A percentile compares a stretch with the other conserved stretches of the same genome.
Evolutionary conservation across 2,329 filamentous ascomycete species (phyloP).

Genomic region (Ophiognomonia clavigignenti-juglandacearum): DNA sequence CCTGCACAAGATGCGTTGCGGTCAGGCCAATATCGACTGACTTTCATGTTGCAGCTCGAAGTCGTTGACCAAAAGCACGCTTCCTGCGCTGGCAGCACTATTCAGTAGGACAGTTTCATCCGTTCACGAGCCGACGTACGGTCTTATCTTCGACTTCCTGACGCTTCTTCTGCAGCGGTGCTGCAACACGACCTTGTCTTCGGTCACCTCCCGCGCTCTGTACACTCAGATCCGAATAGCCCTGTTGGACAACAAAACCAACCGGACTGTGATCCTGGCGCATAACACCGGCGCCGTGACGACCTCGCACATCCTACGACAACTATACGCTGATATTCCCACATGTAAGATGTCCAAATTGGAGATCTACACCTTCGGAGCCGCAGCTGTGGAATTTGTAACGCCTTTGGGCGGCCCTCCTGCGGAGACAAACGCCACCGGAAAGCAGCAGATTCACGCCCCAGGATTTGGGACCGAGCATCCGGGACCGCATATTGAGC

Average conservation of each 20-base stretch:
- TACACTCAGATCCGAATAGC: constrained; percentile 32
- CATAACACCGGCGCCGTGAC: constrained; percentile 35
- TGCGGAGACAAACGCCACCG: constrained; percentile 14
- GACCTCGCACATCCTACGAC: constrained; percentile 29
- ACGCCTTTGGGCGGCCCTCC: constrained; percentile 26
- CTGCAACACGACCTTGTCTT: constrained; percentile 22
- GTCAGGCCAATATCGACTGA: neutral
- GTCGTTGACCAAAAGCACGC: constrained; percentile 24
- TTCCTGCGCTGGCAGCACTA: constrained; percentile 30
- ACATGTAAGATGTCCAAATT: constrained; percentile 31
- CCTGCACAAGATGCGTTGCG: neutral
- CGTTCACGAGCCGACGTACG: constrained; percentile 45
- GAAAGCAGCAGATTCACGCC: constrained; percentile 13
- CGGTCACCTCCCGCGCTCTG: constrained; percentile 24
- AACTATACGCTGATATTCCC: constrained; percentile 34
- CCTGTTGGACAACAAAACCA: constrained; percentile 27
- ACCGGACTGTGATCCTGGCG: constrained; percentile 32
- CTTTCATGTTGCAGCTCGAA: constrained; percentile 22
- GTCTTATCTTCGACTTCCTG: constrained; percentile 48
- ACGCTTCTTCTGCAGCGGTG: constrained; percentile 28
- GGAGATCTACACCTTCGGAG: constrained; percentile 41
- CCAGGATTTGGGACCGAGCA: constrained; percentile 17
- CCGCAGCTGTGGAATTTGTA: constrained; percentile 32
- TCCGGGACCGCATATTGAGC: constrained; percentile 28
- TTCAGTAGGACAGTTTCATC: constrained; percentile 40